These are phyloP conservation scores for Salvia rosmarinus DNA, from an alignment of 257 asterid genomes.

Conservation along the genomic window DNA sequence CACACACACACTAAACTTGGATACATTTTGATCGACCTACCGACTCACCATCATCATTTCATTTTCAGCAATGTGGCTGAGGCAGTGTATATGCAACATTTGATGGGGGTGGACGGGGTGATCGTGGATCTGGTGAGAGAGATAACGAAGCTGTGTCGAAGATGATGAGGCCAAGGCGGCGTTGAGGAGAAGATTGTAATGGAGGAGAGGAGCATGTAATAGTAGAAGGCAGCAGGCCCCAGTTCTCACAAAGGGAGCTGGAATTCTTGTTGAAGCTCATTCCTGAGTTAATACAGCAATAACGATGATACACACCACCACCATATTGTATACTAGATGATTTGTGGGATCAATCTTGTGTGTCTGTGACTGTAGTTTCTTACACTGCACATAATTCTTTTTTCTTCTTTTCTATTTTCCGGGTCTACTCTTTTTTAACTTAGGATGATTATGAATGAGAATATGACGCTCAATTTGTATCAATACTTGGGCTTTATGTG, in stretches of 20 bases:
- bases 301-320: conserved; percentile 30
- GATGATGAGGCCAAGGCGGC: conserved; percentile 48
- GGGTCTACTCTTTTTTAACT: neutral
- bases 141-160: conserved; percentile 62
- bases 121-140: conserved; percentile 82
- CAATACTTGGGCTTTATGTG: neutral
- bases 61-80: conserved; percentile 68
- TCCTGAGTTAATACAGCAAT: conserved; percentile 67
- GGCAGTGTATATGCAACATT: conserved; percentile 84
- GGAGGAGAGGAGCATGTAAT: conserved; percentile 39
- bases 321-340: neutral
- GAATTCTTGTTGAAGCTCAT: conserved; percentile 86
- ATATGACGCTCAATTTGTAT: neutral
- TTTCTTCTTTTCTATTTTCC: neutral
- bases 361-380: too few relatives aligned
- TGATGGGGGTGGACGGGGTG: conserved; percentile 95
- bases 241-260: conserved; percentile 77
- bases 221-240: conserved; percentile 51
- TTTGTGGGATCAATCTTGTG: too few relatives aligned
- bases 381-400: too few relatives aligned
- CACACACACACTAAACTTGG: too few relatives aligned
- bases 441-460: conserved; percentile 1
- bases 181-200: conserved; percentile 22
- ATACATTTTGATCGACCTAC: too few relatives aligned
- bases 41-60: too few relatives aligned